phyloP scores from a whole-genome alignment of 441 rosid species.

The Bocquillonia castaneifolia region DNA sequence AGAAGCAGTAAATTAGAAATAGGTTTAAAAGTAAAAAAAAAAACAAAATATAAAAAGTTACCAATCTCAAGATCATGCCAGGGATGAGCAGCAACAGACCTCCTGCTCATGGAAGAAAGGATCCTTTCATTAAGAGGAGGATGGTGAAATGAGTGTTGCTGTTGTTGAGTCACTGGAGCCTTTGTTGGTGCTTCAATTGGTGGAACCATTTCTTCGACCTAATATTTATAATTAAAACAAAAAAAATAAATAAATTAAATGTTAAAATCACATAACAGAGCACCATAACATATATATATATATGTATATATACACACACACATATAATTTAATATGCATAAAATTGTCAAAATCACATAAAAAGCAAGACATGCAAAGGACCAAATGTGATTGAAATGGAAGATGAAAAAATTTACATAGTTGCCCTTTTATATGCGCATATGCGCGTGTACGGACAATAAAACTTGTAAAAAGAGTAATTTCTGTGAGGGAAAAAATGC shows the following conservation, averaged over 20 bases:
- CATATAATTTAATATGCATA: no score
- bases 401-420: background rate
- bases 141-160: constrained; percentile 38
- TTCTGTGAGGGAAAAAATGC: no score
- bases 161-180: constrained; percentile 7
- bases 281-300: no score
- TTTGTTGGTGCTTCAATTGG: constrained; percentile 53
- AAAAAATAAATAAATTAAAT: background rate
- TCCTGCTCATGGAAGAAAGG: constrained; percentile 67
- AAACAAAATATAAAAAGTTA: no score
- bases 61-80: constrained; percentile 98
- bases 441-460: no score
- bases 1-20: no score
- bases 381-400: no score
- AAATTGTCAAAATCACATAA: background rate
- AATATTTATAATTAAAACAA: background rate
- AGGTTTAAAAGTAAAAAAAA: no score
- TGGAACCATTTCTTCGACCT: constrained; percentile 59
- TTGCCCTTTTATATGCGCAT: no score
- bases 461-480: no score
- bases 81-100: constrained; percentile 97
- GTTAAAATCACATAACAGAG: background rate
- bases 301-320: no score
- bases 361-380: no score
- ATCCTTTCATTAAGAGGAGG: constrained; percentile 87